Evolutionary conservation across 2,329 filamentous ascomycete genomes (phyloP).

Genomic region (Penicillium sp.): DNA sequence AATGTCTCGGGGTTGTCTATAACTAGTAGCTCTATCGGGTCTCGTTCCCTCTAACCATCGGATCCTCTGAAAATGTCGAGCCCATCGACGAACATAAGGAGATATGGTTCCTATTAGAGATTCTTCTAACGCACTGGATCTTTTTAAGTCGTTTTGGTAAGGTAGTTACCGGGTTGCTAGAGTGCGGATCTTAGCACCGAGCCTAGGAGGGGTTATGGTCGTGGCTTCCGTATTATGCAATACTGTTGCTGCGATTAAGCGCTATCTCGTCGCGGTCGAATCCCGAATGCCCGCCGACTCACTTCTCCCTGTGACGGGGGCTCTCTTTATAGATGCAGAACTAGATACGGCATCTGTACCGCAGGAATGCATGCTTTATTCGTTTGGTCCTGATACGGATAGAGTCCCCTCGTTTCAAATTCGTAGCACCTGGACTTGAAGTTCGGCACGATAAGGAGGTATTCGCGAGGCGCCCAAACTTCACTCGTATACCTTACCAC

Average conservation of each 20-base stretch:
- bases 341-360: slow-evolving; percentile 13
- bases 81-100: slow-evolving; percentile 23
- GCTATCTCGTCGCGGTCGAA: slow-evolving; percentile 25
- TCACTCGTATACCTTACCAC: background rate
- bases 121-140: slow-evolving; percentile 23
- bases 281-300: slow-evolving; percentile 10
- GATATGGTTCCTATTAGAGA: slow-evolving; percentile 27
- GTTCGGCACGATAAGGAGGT: slow-evolving; percentile 15
- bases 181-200: background rate
- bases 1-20: slow-evolving; percentile 33
- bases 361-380: slow-evolving; percentile 14
- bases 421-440: slow-evolving; percentile 19
- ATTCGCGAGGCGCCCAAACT: slow-evolving; percentile 22
- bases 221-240: slow-evolving; percentile 17
- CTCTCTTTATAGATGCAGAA: slow-evolving; percentile 8
- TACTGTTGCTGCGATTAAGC: slow-evolving; percentile 27
- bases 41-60: slow-evolving; percentile 15
- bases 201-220: slow-evolving; percentile 12
- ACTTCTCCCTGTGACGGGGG: slow-evolving; percentile 3
- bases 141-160: slow-evolving; percentile 20
- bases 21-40: slow-evolving; percentile 19
- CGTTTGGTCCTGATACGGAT: slow-evolving; percentile 20
- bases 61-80: slow-evolving; percentile 6
- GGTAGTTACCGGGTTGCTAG: slow-evolving; percentile 4
- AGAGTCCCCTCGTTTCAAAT: slow-evolving; percentile 21